Conservation (phyloP, 495 filamentous ascomycete genomes). For the Hyphodiscus hymeniophilus region DNA sequence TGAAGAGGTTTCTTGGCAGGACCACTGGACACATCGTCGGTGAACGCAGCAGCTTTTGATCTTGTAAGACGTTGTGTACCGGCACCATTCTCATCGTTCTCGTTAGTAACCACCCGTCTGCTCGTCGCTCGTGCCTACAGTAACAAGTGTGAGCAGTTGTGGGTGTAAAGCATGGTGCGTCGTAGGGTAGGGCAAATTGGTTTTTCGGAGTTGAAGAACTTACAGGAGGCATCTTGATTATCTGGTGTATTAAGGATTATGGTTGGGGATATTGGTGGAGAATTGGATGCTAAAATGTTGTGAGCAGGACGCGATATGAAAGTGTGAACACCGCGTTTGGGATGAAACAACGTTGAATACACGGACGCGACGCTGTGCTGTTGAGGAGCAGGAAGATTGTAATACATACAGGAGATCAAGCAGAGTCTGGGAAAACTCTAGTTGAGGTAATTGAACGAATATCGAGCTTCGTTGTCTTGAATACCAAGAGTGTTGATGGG, state of each 20-base stretch:
- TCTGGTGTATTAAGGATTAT: constrained; percentile 20
- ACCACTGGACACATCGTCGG: constrained; percentile 39
- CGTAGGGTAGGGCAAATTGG: not conserved
- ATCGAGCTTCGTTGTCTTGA: not conserved
- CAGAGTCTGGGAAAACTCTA: constrained; percentile 1
- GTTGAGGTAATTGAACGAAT: constrained; percentile 1
- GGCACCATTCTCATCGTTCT: constrained; percentile 81
- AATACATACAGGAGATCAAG: constrained; percentile 16
- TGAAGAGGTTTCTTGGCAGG: constrained; percentile 64
- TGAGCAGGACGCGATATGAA: constrained; percentile 21
- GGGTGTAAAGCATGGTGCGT: not conserved
- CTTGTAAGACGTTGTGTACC: constrained; percentile 77
- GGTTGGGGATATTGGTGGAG: constrained; percentile 4
- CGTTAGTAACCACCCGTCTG: constrained; percentile 52
- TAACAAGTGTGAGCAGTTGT: constrained; percentile 2
- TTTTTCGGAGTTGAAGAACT: constrained; percentile 21
- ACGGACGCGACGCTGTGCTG: constrained; percentile 12
- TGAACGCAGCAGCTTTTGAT: constrained; percentile 74
- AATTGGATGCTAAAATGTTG: constrained; percentile 5
- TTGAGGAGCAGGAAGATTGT: not conserved
- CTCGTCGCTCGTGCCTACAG: constrained; percentile 28
- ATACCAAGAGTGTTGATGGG: constrained; percentile 20
- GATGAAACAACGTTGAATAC: not conserved
- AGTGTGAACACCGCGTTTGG: constrained; percentile 9
- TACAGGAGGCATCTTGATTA: constrained; percentile 43